A percentile compares a stretch with the other conserved stretches of the same genome.
phyloP scores from a whole-genome alignment of 2,329 filamentous ascomycete species.

The Dactylellina haptotyla region DNA sequence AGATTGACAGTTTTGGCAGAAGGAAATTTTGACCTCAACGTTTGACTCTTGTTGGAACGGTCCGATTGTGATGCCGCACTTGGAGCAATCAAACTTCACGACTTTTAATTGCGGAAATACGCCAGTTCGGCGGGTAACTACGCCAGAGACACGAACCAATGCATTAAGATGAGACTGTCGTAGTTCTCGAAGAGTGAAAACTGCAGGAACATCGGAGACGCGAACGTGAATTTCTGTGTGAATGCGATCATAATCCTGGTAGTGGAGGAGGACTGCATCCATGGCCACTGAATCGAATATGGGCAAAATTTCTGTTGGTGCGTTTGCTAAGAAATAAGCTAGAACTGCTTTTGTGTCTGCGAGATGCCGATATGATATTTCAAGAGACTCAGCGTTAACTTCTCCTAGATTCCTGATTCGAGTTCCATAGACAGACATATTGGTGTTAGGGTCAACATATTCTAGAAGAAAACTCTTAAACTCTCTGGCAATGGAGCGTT shows the following conservation, averaged over 20 bases:
- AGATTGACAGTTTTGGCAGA: constrained; percentile 95
- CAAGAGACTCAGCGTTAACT: constrained; percentile 92
- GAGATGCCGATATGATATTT: constrained; percentile 94
- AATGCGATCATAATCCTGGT: constrained; percentile 96
- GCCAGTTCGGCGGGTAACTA: constrained; percentile 91
- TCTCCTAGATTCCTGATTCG: constrained; percentile 96
- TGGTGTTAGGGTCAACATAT: constrained; percentile 87
- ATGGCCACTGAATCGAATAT: constrained; percentile 97
- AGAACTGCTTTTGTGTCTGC: constrained; percentile 90
- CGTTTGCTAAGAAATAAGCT: constrained; percentile 95
- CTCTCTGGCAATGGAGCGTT: constrained; percentile 91
- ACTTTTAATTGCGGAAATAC: constrained; percentile 99
- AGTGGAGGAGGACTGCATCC: constrained; percentile 94
- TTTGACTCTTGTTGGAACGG: constrained; percentile 98
- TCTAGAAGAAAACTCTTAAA: constrained; percentile 98
- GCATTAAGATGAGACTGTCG: constrained; percentile 97
- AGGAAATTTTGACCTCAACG: constrained; percentile 93
- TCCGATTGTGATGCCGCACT: constrained; percentile 89
- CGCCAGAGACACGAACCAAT: constrained; percentile 89
- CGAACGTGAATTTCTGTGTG: constrained; percentile 98
- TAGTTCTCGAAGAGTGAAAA: constrained; percentile 93
- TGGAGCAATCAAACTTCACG: constrained; percentile 96
- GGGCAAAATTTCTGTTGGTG: constrained; percentile 91
- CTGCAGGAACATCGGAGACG: constrained; percentile 91
- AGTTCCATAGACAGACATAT: constrained; percentile 86